A percentile compares a stretch with the other conserved stretches of the same genome.
Conservation (phyloP, 108 stramenopile genomes). For the Cyclotella baltica region DNA sequence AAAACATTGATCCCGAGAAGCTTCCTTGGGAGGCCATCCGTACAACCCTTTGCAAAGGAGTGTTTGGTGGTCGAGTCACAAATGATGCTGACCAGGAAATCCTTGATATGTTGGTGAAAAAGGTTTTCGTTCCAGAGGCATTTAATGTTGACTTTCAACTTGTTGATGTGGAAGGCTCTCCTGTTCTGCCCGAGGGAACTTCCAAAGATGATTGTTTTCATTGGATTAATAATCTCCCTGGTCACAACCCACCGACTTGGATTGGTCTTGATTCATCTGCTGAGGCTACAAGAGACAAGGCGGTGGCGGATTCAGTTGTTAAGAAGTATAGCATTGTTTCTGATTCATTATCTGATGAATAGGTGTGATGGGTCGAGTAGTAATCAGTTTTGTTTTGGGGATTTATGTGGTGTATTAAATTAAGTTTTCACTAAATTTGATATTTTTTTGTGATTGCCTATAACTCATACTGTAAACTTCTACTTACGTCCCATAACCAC, state of each 20-base stretch:
- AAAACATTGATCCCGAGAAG: constrained; percentile 75
- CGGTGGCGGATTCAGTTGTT: constrained; percentile 66
- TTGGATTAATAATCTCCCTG: constrained; percentile 76
- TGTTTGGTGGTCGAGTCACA: constrained; percentile 86
- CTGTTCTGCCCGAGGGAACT: constrained; percentile 74
- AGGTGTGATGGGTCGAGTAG: not conserved
- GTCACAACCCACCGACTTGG: constrained; percentile 87
- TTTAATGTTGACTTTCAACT: constrained; percentile 85
- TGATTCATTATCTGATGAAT: constrained; percentile 40
- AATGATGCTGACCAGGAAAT: constrained; percentile 69
- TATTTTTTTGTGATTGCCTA: not conserved
- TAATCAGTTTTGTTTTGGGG: not conserved
- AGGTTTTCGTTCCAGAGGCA: constrained; percentile 57
- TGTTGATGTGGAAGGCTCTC: constrained; percentile 62
- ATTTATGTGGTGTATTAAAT: too few relatives aligned
- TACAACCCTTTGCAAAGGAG: constrained; percentile 75
- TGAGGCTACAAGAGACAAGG: constrained; percentile 67
- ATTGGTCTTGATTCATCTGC: constrained; percentile 76
- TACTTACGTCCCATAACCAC: too few relatives aligned
- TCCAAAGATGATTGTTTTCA: constrained; percentile 71
- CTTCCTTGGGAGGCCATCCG: constrained; percentile 91
- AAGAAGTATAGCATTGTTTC: constrained; percentile 61
- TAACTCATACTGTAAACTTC: too few relatives aligned
- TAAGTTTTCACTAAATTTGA: too few relatives aligned
- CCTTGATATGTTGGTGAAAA: constrained; percentile 72